Base-by-base conservation (phyloP, 495 filamentous ascomycete species). In the Cercophora sp. region DNA sequence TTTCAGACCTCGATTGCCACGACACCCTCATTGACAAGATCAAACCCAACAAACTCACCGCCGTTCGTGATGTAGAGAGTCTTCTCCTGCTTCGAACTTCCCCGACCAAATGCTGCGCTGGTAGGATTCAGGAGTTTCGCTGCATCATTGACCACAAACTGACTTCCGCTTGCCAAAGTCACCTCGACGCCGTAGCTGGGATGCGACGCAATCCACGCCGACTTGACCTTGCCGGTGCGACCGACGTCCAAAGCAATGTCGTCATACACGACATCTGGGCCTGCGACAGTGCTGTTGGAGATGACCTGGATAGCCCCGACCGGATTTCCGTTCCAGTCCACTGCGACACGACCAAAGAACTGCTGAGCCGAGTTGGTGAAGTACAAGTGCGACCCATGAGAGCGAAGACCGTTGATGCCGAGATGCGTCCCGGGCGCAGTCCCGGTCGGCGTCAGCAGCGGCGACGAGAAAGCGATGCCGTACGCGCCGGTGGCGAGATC, bases 391-490 rank as follows among this genome's bases (percentile, higher is more conserved):
- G 54, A 52, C 0, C 51, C 55, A 2, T 48, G 35, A 1, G 68
- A 52, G 29, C 67, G 65, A 0, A 78, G 13, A 3, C 75, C 74
- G 31, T 78, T 76, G 15, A 77, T 66, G 0, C 71, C 75, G 1
- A 74, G 52, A 1, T 70, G 6, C 29, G 29, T 32, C 8, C 29
- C 29, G 8, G 29, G 39, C 41, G 23, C 37, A 1, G 34, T 42
- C 19, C 50, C 59, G 0, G 57, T 26, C 8, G 50, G 52, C 2
- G 47, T 31, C 5, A 69, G 48, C 1, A 66, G 10, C 3, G 47
- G 41, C 11, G 52, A 55, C 3, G 24, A 39, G 36, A 59, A 49
- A 0, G 48, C 55, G 10, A 54, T 34, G 20, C 61, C 58, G 52
- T 61, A 48, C 8, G 52, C 47, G 2, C 61, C 62, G 0, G 57